A percentile compares a stretch with the other conserved stretches of the same genome.
phyloP scores from a whole-genome alignment of 202 grass and related monocot species.

The Cymbopogon flexuosus region DNA sequence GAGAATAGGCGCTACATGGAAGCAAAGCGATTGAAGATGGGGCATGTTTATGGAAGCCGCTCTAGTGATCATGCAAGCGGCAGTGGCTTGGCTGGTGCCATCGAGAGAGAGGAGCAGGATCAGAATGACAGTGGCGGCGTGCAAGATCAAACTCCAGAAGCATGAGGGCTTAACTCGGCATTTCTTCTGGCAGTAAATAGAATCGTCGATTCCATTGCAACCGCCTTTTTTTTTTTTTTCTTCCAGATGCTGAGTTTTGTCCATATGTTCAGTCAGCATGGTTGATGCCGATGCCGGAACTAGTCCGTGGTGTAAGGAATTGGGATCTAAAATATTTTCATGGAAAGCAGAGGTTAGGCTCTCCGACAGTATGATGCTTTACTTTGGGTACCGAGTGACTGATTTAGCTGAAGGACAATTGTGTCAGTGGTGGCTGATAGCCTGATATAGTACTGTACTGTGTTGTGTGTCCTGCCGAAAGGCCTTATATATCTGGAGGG shows the following conservation, averaged over 20 bases:
- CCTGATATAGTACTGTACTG: neutral
- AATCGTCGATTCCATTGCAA: neutral
- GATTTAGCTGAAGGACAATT: neutral
- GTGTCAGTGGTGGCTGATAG: neutral
- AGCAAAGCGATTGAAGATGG: slow-evolving; percentile 82
- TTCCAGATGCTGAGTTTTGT: neutral
- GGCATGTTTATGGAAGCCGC: slow-evolving; percentile 55
- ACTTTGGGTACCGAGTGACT: neutral
- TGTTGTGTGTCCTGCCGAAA: neutral
- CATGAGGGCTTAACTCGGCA: neutral
- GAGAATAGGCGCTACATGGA: slow-evolving; percentile 88
- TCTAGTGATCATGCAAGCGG: slow-evolving; percentile 33
- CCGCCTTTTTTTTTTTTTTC: neutral
- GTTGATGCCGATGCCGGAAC: neutral
- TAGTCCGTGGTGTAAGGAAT: neutral
- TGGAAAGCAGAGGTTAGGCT: neutral
- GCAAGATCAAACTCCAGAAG: slow-evolving; percentile 9
- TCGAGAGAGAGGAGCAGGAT: slow-evolving; percentile 8
- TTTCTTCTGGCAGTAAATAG: slow-evolving; percentile 10
- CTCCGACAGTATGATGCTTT: neutral
- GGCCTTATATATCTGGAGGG: neutral
- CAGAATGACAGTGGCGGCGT: neutral
- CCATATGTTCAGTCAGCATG: neutral
- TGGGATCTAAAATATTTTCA: neutral
- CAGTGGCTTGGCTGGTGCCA: slow-evolving; percentile 1